Evolutionary conservation across 2,329 filamentous ascomycete genomes (phyloP).

Genomic region (Aspergillus sp.): DNA sequence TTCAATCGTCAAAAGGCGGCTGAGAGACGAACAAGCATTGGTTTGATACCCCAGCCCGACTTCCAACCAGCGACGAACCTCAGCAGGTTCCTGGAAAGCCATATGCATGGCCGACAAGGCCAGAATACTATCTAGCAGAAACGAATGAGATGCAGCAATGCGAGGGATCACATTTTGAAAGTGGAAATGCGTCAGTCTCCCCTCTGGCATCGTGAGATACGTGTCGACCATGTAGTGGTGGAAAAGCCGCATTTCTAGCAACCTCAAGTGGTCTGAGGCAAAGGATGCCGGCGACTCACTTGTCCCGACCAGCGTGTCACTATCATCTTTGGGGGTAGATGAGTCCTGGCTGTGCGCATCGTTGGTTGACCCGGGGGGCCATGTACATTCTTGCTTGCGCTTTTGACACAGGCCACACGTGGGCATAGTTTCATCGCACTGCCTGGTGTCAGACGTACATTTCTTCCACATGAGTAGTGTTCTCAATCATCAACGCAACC

Average conservation of each 20-base stretch:
- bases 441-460: slow-evolving; percentile 1
- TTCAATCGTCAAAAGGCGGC: slow-evolving; percentile 23
- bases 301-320: slow-evolving; percentile 5
- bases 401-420: slow-evolving; percentile 30
- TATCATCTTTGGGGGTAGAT: slow-evolving; percentile 13
- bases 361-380: slow-evolving; percentile 15
- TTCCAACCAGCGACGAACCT: slow-evolving; percentile 26
- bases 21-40: slow-evolving; percentile 26
- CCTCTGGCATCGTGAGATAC: slow-evolving; percentile 24
- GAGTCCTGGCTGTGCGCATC: slow-evolving; percentile 19
- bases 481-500: too few species aligned
- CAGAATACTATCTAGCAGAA: slow-evolving; percentile 38
- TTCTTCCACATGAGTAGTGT: too few species aligned
- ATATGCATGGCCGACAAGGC: slow-evolving; percentile 40
- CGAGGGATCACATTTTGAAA: slow-evolving; percentile 28
- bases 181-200: slow-evolving; percentile 23
- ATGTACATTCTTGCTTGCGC: slow-evolving; percentile 30
- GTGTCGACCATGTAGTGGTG: slow-evolving; percentile 33
- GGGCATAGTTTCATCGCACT: slow-evolving; percentile 33
- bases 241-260: slow-evolving; percentile 30
- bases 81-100: slow-evolving; percentile 22
- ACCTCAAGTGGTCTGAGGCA: slow-evolving; percentile 11
- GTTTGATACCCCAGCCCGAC: slow-evolving; percentile 31
- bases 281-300: slow-evolving; percentile 7
- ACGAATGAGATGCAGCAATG: slow-evolving; percentile 35